A percentile compares a stretch with the other conserved stretches of the same genome.
Evolutionary conservation across 345 rosid genomes (phyloP).

Genomic region (Brassica juncea): DNA sequence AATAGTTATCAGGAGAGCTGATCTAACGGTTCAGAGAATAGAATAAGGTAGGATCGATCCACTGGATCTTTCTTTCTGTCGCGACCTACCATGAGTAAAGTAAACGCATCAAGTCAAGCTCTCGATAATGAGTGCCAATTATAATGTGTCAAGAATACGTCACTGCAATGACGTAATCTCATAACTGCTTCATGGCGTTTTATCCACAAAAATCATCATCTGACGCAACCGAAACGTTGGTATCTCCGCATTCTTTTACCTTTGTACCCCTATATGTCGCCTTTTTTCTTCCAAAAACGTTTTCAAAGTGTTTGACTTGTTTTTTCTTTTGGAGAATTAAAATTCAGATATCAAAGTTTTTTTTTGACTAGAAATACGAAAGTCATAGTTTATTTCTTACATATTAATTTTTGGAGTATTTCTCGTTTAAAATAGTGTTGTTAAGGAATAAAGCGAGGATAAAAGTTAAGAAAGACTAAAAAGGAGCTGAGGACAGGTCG

Average conservation of each 20-base stretch:
- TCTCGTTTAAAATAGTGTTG: not conserved
- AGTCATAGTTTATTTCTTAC: not conserved
- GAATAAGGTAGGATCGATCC: not conserved
- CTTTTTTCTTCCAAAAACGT: not conserved
- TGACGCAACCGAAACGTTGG: conserved; percentile 13
- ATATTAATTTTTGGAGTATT: not conserved
- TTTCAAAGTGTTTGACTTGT: not conserved
- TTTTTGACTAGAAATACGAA: not conserved
- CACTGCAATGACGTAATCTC: not conserved
- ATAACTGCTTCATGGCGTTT: conserved; percentile 19
- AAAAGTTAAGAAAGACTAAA: not conserved
- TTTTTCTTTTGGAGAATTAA: not conserved
- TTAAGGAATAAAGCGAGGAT: not conserved
- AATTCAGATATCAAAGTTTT: not conserved
- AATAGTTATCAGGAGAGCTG: not conserved
- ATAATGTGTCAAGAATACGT: conserved; percentile 11
- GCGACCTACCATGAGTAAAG: conserved; percentile 32
- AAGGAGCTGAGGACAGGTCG: conserved; percentile 1
- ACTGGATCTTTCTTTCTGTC: conserved; percentile 1
- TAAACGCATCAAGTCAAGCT: conserved; percentile 34
- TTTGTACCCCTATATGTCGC: not conserved
- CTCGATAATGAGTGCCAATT: not conserved
- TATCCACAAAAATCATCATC: not conserved
- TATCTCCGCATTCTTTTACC: conserved; percentile 14
- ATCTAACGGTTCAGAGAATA: conserved; percentile 24